These are phyloP conservation scores for Phylloporus sp. DNA, from an alignment of 768 basidiomycete species.

Conservation along the genomic window DNA sequence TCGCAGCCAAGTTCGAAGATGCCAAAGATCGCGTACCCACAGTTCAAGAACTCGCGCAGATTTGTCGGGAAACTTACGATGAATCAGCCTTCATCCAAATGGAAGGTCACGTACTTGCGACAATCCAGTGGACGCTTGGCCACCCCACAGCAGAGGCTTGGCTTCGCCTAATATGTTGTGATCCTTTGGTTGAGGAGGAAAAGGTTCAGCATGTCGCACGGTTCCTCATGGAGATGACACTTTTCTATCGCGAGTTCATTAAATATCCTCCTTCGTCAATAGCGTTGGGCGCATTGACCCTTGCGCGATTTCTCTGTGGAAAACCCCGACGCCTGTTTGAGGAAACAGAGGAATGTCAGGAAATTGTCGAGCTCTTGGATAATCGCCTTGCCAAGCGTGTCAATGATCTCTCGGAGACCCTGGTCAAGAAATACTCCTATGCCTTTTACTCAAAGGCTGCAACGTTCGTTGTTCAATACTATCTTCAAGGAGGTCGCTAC, in stretches of 20 bases:
- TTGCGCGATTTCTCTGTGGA: constrained; percentile 85
- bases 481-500: constrained; percentile 83
- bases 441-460: constrained; percentile 96
- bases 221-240: constrained; percentile 98
- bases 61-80: constrained; percentile 96
- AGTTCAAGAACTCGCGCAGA: constrained; percentile 88
- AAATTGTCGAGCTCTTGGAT: constrained; percentile 85
- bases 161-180: constrained; percentile 82
- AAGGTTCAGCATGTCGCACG: constrained; percentile 94
- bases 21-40: constrained; percentile 98
- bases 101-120: constrained; percentile 95
- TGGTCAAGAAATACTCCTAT: constrained; percentile 97
- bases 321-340: constrained; percentile 76
- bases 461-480: constrained; percentile 89
- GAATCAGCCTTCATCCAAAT: constrained; percentile 98
- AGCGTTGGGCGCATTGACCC: constrained; percentile 83
- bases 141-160: constrained; percentile 98
- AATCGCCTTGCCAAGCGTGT: constrained; percentile 81
- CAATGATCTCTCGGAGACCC: constrained; percentile 90
- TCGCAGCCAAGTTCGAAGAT: constrained; percentile 98
- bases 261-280: constrained; percentile 81
- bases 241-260: constrained; percentile 96
- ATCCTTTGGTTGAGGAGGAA: constrained; percentile 72
- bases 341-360: constrained; percentile 78
- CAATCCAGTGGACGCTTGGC: constrained; percentile 94